Base-by-base conservation (phyloP, 2,329 filamentous ascomycete species). In the Paracorniculantispora psalliotae region DNA sequence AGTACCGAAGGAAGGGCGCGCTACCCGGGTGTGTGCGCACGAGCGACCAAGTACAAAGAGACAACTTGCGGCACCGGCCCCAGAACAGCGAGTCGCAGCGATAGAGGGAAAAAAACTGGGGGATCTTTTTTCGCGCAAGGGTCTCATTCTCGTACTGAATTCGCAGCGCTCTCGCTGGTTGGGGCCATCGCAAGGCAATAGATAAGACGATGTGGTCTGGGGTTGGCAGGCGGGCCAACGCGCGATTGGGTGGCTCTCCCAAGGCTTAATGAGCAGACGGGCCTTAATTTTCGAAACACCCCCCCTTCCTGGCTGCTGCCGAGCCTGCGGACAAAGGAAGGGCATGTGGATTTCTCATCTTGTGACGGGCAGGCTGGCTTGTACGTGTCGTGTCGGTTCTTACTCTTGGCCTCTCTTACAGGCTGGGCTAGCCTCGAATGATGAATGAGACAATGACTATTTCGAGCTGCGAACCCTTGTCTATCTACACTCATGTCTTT, bases 161-260 rank as follows among this genome's bases (percentile, higher is more conserved):
- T 6, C 17, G 33, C 26, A 10, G 47, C 26, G 26, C 15, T 28
- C 19, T 37, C 28, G 35, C 23, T 28, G 50, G 17, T 37, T n/a
- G 37, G 52, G 41, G 13, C 43, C 54, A 48, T 57, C 46, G 54
- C 54, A 48, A 33, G 35, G 54, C 46, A 21, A 57, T 49, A 57
- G 54, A 57, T 57, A 57, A 57, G 54, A 57, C 54, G 54, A 41
- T 46, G 39, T 48, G 54, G 53, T 49, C 54, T 57, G 54, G 54
- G 54, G 54, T 57, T 28, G 52, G 39, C 39, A 47, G 44, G 39
- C 51, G 26, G n/a, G 15, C 37, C 35, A 54, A n/a, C 19, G 33
- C 33, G 33, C 49, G 21, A 52, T 39, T 52, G 49, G 47, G 49
- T 39, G 49, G 30, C 21, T 23, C 33, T n/a, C 19, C 49, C 49